phyloP scores from a whole-genome alignment of 1,139 yeast species.

The Blastobotrys petasosporus region DNA sequence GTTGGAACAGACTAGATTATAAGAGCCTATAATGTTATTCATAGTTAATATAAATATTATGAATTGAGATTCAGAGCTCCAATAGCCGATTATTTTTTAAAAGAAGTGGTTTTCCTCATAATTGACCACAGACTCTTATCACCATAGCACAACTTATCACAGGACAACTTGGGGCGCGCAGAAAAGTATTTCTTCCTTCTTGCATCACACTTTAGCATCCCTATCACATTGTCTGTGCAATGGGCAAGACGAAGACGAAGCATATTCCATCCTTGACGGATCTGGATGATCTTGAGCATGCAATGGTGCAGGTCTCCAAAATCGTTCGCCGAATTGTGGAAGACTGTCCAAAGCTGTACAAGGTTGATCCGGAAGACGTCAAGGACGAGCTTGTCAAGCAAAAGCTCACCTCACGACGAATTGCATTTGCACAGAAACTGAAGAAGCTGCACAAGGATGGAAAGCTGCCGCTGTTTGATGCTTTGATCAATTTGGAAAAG shows the following conservation, averaged over 20 bases:
- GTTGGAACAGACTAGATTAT: too few species aligned
- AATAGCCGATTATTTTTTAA: too few species aligned
- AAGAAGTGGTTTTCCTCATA: too few species aligned
- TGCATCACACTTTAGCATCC: too few species aligned
- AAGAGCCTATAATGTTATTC: too few species aligned
- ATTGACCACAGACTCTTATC: too few species aligned
- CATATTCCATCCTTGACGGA: constrained; percentile 20
- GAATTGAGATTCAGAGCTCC: too few species aligned
- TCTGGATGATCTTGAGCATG: constrained; percentile 43
- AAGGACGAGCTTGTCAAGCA: constrained; percentile 28
- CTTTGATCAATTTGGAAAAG: constrained; percentile 17
- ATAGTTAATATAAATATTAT: too few species aligned
- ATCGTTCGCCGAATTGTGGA: constrained; percentile 40
- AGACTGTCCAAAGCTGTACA: constrained; percentile 47
- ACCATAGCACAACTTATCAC: too few species aligned
- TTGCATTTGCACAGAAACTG: constrained; percentile 54
- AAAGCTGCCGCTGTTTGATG: constrained; percentile 45
- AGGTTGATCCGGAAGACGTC: constrained; percentile 37
- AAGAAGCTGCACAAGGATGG: constrained; percentile 49
- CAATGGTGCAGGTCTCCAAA: constrained; percentile 46
- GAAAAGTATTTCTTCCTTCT: too few species aligned
- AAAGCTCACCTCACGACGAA: constrained; percentile 47
- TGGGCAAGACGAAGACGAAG: not conserved
- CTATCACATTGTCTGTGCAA: too few species aligned
- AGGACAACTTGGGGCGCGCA: too few species aligned